These are phyloP conservation scores for Dissophora globulifera DNA, from an alignment of 192 early-diverging fungal species.

Conservation along the genomic window DNA sequence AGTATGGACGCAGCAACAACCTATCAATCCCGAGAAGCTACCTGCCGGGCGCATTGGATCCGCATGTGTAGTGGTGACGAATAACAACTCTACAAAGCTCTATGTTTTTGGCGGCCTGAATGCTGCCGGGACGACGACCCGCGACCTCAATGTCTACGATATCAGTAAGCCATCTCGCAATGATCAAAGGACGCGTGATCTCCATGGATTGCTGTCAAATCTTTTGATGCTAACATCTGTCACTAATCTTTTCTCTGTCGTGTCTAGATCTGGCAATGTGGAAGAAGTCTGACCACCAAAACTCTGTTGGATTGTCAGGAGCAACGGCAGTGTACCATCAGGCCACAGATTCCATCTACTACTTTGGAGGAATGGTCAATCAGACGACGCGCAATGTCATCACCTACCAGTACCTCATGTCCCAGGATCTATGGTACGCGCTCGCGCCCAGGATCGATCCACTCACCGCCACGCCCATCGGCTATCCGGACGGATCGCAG, in stretches of 20 bases:
- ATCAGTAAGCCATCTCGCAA: neutral
- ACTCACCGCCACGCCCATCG: conserved; percentile 18
- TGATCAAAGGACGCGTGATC: neutral
- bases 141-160: conserved; percentile 33
- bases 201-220: neutral
- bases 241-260: neutral
- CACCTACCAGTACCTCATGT: conserved; percentile 37
- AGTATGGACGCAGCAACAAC: neutral
- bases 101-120: conserved; percentile 35
- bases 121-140: neutral
- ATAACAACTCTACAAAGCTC: conserved; percentile 32
- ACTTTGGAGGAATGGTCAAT: conserved; percentile 52
- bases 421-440: conserved; percentile 47
- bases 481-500: neutral
- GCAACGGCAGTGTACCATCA: conserved; percentile 45
- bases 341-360: conserved; percentile 50
- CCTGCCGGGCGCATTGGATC: conserved; percentile 14
- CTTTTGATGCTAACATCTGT: too few species aligned
- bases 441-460: conserved; percentile 44
- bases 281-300: conserved; percentile 35
- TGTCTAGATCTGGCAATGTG: conserved; percentile 15
- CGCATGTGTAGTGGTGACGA: conserved; percentile 20
- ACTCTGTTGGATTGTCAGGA: conserved; percentile 42
- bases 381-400: conserved; percentile 36
- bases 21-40: conserved; percentile 18